These are phyloP conservation scores for Chondrostereum purpureum DNA, from an alignment of 1,284 basidiomycete genomes.

Conservation along the genomic window DNA sequence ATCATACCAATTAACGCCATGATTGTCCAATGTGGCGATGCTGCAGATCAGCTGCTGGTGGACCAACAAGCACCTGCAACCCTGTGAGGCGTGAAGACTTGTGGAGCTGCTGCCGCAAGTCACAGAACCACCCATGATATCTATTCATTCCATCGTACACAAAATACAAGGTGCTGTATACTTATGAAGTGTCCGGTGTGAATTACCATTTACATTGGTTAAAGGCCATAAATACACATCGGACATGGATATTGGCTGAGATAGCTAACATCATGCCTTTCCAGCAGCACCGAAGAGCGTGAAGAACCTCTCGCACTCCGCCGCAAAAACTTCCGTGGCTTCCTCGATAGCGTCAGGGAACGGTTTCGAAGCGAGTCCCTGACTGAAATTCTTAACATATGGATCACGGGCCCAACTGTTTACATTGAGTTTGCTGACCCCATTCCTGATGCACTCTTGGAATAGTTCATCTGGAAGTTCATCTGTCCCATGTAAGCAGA, in stretches of 20 bases:
- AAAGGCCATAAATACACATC: not conserved
- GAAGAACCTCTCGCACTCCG: conserved; percentile 36
- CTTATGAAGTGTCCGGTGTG: too few relatives aligned
- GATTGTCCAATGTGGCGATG: too few relatives aligned
- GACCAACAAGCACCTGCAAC: too few relatives aligned
- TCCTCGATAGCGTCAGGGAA: conserved; percentile 43
- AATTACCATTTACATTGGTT: not conserved
- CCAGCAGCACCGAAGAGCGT: conserved; percentile 35
- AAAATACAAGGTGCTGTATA: too few relatives aligned
- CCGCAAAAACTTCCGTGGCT: conserved; percentile 36
- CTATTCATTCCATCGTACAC: too few relatives aligned
- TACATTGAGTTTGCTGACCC: conserved; percentile 45
- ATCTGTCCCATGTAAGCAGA: conserved; percentile 43
- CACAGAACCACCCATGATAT: too few relatives aligned
- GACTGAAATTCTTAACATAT: conserved; percentile 31
- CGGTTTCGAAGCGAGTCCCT: conserved; percentile 27
- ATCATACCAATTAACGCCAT: too few relatives aligned
- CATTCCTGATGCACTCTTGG: conserved; percentile 37
- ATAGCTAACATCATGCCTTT: conserved; percentile 23
- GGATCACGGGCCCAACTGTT: conserved; percentile 43
- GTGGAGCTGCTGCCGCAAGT: too few relatives aligned
- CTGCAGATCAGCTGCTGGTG: too few relatives aligned
- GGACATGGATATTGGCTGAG: not conserved
- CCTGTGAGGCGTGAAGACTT: too few relatives aligned
- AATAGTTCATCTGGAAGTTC: conserved; percentile 38